Conservation (phyloP, 768 basidiomycete genomes). For the Termitomyces sp. region DNA sequence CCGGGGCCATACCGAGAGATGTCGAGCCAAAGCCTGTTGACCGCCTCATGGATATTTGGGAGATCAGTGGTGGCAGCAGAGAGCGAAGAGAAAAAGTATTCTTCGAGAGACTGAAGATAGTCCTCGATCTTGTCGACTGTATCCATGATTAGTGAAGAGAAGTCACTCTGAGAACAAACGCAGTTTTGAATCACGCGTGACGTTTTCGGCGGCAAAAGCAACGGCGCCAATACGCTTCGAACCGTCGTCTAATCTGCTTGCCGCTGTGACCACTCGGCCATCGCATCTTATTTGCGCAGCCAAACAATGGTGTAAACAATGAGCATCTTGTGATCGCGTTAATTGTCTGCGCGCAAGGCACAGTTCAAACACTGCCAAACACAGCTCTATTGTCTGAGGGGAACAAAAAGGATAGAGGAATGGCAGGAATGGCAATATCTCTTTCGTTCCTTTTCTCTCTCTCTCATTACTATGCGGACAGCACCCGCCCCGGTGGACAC, state of each 20-base stretch:
- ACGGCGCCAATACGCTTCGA: no score
- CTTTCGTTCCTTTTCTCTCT: conserved; percentile 5
- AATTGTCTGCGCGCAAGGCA: conserved; percentile 3
- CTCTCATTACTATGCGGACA: conserved; percentile 16
- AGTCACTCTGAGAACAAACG: not conserved
- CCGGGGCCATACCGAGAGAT: conserved; percentile 77
- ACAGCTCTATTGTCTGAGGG: conserved; percentile 2
- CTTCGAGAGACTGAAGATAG: conserved; percentile 61
- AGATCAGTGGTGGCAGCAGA: conserved; percentile 53
- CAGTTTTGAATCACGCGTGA: conserved; percentile 3
- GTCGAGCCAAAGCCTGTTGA: conserved; percentile 71
- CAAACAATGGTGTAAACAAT: not conserved
- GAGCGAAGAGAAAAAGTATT: conserved; percentile 50
- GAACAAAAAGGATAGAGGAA: conserved; percentile 4
- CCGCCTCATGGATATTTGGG: conserved; percentile 57
- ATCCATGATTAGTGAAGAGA: conserved; percentile 16
- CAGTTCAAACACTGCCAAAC: not conserved
- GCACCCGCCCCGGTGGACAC: conserved; percentile 16
- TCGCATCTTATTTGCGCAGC: conserved; percentile 26
- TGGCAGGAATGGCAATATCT: not conserved
- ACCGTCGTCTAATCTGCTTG: no score
- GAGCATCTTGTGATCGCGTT: conserved; percentile 1
- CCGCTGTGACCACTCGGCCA: not conserved
- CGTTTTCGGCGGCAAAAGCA: no score
- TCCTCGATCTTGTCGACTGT: conserved; percentile 66